Percentiles rank a stretch among this genome's conserved stretches.
Conservation (phyloP, 2,329 filamentous ascomycete species). For the Diaporthe citri region DNA sequence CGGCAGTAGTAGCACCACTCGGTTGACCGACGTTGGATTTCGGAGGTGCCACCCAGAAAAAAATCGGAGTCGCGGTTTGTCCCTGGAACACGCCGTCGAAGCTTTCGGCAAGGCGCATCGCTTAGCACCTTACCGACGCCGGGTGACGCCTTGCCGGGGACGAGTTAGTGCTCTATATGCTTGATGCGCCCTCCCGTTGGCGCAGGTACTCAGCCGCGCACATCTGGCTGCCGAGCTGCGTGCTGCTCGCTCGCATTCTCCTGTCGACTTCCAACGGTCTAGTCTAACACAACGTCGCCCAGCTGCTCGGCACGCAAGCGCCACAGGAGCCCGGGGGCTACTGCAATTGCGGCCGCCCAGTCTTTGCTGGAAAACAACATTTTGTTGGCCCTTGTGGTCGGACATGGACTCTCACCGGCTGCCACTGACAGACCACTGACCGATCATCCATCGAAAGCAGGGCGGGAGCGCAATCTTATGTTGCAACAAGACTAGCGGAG, state of each 20-base stretch:
- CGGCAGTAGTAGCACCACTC: constrained; percentile 16
- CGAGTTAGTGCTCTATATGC: constrained; percentile 12
- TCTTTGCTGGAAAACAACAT: background rate
- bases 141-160: background rate
- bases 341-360: background rate
- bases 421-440: background rate
- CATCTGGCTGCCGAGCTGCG: background rate
- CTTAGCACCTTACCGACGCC: constrained; percentile 1
- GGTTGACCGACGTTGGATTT: constrained; percentile 24
- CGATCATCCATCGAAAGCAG: background rate
- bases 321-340: constrained; percentile 1
- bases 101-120: constrained; percentile 6
- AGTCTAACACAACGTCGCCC: background rate
- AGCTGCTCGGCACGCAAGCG: constrained; percentile 13
- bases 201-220: background rate
- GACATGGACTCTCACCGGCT: background rate
- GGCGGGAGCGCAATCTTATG: too few species aligned
- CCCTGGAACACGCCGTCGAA: constrained; percentile 2
- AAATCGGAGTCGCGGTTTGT: constrained; percentile 22
- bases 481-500: too few species aligned
- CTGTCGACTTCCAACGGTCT: constrained; percentile 8
- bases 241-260: constrained; percentile 11
- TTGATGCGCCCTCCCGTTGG: background rate
- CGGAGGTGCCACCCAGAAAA: background rate
- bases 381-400: background rate